Conservation (phyloP, 352 stramenopile species). For the Pythium volutum region DNA sequence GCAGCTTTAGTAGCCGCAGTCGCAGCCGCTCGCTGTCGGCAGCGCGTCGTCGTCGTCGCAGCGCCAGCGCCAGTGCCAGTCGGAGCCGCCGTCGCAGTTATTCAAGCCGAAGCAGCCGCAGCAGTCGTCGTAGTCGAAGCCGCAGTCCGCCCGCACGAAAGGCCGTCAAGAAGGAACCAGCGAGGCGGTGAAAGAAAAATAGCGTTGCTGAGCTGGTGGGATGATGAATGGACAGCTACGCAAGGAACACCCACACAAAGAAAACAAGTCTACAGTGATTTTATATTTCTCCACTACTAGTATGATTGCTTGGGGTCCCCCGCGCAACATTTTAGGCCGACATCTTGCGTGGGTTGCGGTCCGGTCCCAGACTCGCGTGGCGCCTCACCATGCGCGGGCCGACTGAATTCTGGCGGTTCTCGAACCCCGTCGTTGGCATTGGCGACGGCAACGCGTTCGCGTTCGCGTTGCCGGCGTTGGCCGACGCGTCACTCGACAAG, state of each 20-base stretch:
- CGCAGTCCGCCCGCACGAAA: conserved; percentile 19
- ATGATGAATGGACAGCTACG: background rate
- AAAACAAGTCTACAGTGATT: conserved; percentile 13
- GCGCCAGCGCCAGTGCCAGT: conserved; percentile 23
- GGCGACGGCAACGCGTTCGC: background rate
- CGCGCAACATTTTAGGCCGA: conserved; percentile 18
- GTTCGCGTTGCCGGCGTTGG: background rate
- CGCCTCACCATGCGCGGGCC: conserved; percentile 5
- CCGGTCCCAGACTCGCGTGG: conserved; percentile 1
- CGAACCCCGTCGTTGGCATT: background rate
- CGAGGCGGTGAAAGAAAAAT: conserved; percentile 1
- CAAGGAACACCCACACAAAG: conserved; percentile 19
- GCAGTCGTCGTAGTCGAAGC: conserved; percentile 29
- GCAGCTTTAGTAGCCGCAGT: conserved; percentile 19
- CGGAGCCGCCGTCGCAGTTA: conserved; percentile 29
- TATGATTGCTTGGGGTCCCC: too few relatives aligned
- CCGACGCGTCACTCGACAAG: conserved; percentile 13
- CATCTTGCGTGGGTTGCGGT: conserved; percentile 11
- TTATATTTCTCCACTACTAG: conserved; percentile 1
- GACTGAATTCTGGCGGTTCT: conserved; percentile 7
- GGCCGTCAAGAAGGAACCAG: conserved; percentile 18
- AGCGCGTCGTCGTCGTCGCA: conserved; percentile 7
- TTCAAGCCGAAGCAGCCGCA: conserved; percentile 17
- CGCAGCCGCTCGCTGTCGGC: conserved; percentile 17
- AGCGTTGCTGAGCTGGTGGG: background rate